Conservation (phyloP, 768 basidiomycete genomes). For the Heimioporus sp. region DNA sequence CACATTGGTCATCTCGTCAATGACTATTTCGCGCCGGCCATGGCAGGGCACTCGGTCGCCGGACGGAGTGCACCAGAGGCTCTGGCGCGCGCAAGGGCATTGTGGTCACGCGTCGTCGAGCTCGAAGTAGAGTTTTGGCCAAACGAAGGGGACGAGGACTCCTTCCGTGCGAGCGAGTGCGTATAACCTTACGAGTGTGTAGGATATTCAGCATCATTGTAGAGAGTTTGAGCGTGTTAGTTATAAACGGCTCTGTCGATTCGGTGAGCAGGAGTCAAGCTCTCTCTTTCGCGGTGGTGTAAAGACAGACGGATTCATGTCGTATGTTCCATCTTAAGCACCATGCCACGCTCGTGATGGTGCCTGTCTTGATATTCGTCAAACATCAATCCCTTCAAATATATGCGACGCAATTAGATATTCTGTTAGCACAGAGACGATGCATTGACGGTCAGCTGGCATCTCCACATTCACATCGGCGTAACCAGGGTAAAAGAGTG, state of each 20-base stretch:
- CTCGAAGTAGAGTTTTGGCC: slow-evolving; percentile 66
- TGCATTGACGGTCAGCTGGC: not conserved
- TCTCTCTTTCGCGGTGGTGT: no score
- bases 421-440: not conserved
- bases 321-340: no score
- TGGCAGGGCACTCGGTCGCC: slow-evolving; percentile 28
- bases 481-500: slow-evolving; percentile 3
- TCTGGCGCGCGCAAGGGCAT: slow-evolving; percentile 40
- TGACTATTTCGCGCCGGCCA: slow-evolving; percentile 32
- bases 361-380: no score
- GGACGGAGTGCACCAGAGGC: slow-evolving; percentile 8
- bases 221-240: no score
- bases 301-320: no score
- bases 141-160: slow-evolving; percentile 34
- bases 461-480: slow-evolving; percentile 1
- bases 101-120: slow-evolving; percentile 59
- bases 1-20: slow-evolving; percentile 49
- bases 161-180: not conserved
- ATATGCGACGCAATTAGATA: not conserved
- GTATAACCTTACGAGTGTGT: no score
- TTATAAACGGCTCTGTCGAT: no score
- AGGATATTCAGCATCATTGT: no score
- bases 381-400: no score
- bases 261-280: no score
- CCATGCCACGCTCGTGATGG: no score